Base-by-base conservation (phyloP, 768 basidiomycete genomes). In the Lenzites betulinus region DNA sequence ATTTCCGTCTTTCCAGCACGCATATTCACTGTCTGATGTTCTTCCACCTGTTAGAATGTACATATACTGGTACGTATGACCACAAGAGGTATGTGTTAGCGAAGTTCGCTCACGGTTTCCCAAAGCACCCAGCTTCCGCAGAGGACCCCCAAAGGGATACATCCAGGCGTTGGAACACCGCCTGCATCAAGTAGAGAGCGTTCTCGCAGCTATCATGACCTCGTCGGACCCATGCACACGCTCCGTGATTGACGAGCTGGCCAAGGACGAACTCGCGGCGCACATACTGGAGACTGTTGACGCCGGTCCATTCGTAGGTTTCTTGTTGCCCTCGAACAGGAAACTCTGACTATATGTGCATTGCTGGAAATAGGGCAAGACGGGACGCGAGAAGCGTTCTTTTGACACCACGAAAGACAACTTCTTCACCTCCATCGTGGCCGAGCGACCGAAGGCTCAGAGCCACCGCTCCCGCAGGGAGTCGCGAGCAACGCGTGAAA, bases 131-230 rank as follows among this genome's bases (percentile, higher is more conserved):
- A 89, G 85, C 67, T 88, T 88, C 69, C 88, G 89, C 68, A 86
- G 92, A 15, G 93, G 92, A 9, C 90, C 90, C n/a, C 90, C 91
- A 4, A 92, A 92, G 69, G 93, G 93, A 22, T 95, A 95, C 71
- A 94, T 95, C 52, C 89, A 93, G 70, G 93, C 93, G 35, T 90
- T 95, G 52, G 93, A 95, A 74, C 89, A 91, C 58, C 77, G 93
- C 64, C 88, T 93, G 84, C 93, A 95, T 66, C 90, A 94, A 70
- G 89, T 95, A 65, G 94, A 95, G 74, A 90, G 93, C 12, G 75
- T 95, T 16, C 79, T 95, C 2, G 94, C 92, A 23, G 87, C 89
- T 6, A 80, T 95, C 51, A 78, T 95, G 51, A 83, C 89, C 62
- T 91, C 88, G 57, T 79, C 82, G 28, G 87, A 90, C 71, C 72